Evolutionary conservation across 179 eudicot genomes (phyloP).

Genomic region (Sideroxylon spinosum): DNA sequence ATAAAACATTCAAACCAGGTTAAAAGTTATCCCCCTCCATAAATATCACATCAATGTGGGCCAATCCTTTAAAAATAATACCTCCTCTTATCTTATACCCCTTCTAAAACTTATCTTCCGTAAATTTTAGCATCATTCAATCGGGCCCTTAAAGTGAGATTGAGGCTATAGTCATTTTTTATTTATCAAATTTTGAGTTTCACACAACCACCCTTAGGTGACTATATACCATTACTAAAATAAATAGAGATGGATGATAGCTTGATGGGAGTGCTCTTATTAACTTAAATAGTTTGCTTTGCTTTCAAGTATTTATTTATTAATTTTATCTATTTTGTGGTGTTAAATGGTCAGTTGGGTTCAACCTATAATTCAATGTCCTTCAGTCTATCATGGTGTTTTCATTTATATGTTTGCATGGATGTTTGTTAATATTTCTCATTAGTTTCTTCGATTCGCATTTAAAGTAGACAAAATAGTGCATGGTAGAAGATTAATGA

Average conservation of each 20-base stretch:
- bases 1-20: too few relatives aligned
- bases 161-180: not conserved
- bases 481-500: not conserved
- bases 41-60: too few relatives aligned
- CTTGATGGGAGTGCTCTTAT: too few relatives aligned
- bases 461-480: not conserved
- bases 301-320: not conserved
- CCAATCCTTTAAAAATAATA: too few relatives aligned
- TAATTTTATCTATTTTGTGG: not conserved
- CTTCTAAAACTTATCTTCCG: too few relatives aligned
- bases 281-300: not conserved
- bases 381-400: not conserved
- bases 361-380: too few relatives aligned
- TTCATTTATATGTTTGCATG: not conserved
- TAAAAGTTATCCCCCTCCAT: too few relatives aligned
- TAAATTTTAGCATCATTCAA: too few relatives aligned
- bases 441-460: not conserved
- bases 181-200: not conserved
- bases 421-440: not conserved
- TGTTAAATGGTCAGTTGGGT: not conserved
- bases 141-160: too few relatives aligned
- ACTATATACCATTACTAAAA: not conserved
- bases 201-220: not conserved
- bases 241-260: not conserved
- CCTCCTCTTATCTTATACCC: too few relatives aligned